phyloP scores from a whole-genome alignment of 768 basidiomycete species.

The Boletales sp. region DNA sequence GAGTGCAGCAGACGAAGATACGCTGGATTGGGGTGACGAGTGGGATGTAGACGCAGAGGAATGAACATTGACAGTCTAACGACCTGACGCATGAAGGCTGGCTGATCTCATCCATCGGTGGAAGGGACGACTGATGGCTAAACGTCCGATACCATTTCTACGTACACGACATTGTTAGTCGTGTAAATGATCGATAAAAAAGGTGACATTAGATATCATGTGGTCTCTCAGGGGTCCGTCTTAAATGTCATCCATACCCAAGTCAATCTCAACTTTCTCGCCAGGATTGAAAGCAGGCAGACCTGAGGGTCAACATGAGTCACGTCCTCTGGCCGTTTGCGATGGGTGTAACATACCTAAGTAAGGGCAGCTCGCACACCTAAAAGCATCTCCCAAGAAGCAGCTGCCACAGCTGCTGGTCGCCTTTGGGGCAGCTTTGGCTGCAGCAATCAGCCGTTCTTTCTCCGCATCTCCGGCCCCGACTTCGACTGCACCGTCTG shows the following conservation, averaged over 20 bases:
- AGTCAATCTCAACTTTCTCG: slow-evolving; percentile 91
- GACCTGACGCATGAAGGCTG: neutral
- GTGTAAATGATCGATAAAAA: neutral
- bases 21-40: slow-evolving; percentile 31
- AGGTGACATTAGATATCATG: slow-evolving; percentile 2
- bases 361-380: slow-evolving; percentile 95
- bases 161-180: neutral
- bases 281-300: slow-evolving; percentile 98
- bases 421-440: slow-evolving; percentile 73
- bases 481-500: slow-evolving; percentile 53
- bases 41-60: slow-evolving; percentile 20
- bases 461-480: slow-evolving; percentile 59
- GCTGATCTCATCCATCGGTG: neutral
- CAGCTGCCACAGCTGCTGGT: slow-evolving; percentile 98
- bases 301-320: slow-evolving; percentile 46
- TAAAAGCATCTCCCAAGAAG: slow-evolving; percentile 96
- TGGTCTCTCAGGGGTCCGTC: neutral
- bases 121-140: neutral
- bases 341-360: slow-evolving; percentile 60
- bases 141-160: slow-evolving; percentile 4
- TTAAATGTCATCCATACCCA: slow-evolving; percentile 87
- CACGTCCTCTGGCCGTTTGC: slow-evolving; percentile 6
- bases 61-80: neutral
- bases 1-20: slow-evolving; percentile 24
- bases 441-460: slow-evolving; percentile 62